phyloP scores from a whole-genome alignment of 2,329 filamentous ascomycete species.

The Capronia coronata region DNA sequence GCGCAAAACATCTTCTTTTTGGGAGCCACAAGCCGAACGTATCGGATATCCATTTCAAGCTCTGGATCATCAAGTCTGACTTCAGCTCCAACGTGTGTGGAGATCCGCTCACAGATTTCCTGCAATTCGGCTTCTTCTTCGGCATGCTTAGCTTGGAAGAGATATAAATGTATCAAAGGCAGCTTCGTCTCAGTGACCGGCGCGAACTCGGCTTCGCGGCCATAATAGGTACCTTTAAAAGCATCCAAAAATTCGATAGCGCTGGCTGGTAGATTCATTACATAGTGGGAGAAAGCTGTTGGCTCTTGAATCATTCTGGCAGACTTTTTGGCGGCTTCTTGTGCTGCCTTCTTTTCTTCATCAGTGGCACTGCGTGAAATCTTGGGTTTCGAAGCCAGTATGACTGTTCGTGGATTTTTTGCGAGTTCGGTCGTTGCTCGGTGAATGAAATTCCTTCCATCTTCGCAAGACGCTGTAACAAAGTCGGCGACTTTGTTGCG shows the following conservation, averaged over 20 bases:
- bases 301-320: constrained; percentile 50
- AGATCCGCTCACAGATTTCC: constrained; percentile 63
- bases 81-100: constrained; percentile 52
- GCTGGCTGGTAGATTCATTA: constrained; percentile 93
- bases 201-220: constrained; percentile 58
- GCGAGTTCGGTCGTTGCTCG: constrained; percentile 56
- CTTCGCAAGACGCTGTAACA: constrained; percentile 71
- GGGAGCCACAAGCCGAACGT: constrained; percentile 81
- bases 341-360: constrained; percentile 29
- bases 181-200: constrained; percentile 55
- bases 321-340: constrained; percentile 22
- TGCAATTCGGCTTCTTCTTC: constrained; percentile 56
- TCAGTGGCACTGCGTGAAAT: constrained; percentile 26
- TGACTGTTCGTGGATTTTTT: constrained; percentile 46
- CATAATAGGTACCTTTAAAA: constrained; percentile 75
- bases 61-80: constrained; percentile 54
- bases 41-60: constrained; percentile 49
- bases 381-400: constrained; percentile 44
- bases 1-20: constrained; percentile 97
- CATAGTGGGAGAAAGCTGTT: constrained; percentile 77
- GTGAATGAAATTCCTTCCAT: constrained; percentile 75
- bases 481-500: constrained; percentile 75
- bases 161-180: constrained; percentile 88
- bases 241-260: constrained; percentile 74
- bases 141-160: constrained; percentile 77